Conservation (phyloP, 2,329 filamentous ascomycete species). For the Orbilia oligospora region DNA sequence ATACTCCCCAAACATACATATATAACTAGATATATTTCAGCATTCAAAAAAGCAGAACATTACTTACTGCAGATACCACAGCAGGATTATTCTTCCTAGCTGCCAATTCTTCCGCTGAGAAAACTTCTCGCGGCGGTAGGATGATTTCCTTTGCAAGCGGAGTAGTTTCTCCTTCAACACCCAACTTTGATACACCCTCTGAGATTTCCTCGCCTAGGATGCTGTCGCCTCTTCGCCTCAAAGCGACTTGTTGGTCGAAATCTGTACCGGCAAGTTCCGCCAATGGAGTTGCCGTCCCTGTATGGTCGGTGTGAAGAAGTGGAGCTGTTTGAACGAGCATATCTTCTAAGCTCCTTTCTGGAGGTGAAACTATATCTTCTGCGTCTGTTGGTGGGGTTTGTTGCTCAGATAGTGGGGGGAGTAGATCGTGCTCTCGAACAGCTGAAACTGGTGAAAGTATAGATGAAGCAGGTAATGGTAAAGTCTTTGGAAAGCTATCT, state of each 20-base stretch:
- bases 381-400: constrained; percentile 29
- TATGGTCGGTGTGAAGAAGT: neutral
- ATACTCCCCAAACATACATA: neutral
- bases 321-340: constrained; percentile 45
- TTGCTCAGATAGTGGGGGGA: constrained; percentile 43
- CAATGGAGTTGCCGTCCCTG: constrained; percentile 41
- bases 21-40: neutral
- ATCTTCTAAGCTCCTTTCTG: constrained; percentile 28
- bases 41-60: neutral
- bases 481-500: constrained; percentile 57
- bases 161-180: constrained; percentile 28
- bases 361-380: constrained; percentile 41
- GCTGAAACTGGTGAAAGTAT: constrained; percentile 55
- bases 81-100: constrained; percentile 52
- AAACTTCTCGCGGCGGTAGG: constrained; percentile 11
- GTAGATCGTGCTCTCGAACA: constrained; percentile 35
- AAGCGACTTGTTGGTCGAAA: constrained; percentile 56
- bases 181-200: constrained; percentile 42
- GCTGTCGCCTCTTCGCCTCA: constrained; percentile 53
- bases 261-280: constrained; percentile 56
- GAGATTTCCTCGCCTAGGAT: constrained; percentile 56
- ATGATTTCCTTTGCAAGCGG: constrained; percentile 20
- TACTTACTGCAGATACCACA: constrained; percentile 50
- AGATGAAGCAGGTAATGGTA: constrained; percentile 57
- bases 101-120: constrained; percentile 21